Evolutionary conservation across 2,329 filamentous ascomycete species (phyloP), one percentile per base, ranked within the genome.

Genomic region (Dactylonectria macrodidyma): DNA sequence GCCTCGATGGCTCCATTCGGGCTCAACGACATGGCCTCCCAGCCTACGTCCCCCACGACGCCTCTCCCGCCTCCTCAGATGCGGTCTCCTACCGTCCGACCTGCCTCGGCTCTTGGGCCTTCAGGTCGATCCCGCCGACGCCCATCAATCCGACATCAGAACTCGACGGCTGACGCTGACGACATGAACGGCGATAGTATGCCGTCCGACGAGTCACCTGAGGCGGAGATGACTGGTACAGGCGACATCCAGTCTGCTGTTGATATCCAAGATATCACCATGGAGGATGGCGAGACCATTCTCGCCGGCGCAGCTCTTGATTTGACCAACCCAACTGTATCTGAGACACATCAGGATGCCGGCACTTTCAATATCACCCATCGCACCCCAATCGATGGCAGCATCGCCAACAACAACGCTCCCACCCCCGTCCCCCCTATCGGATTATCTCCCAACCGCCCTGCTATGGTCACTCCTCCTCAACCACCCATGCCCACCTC

Each of bases 311-410:
- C 92, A 2, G 88, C 91, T 3, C 89, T 97, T 38, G 91, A 93
- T 34, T 82, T 97, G 68, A 90, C 91, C 3, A 92, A 94, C 8
- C 92, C 92, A 2, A 92, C 92, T 38, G 92, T 93, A 3, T 95
- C 95, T 0, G 94, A 96, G 75, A 89, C 91, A n/a, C 81, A 82
- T 54, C 93, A 95, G 74, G 94, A 97, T 74, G 89, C 93, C 12
- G 95, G 95, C 64, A 94, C 95, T 0, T 98, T 98, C 82, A 97
- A 97, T 82, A 97, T 98, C 75, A 95, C 93, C 7, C 95, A 98
- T 80, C 91, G 93, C 60, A 92, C 91, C 55, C 90, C 92, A 1
- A 90, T 96, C 41, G 95, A 97, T 77, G 94, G 94, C 57, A 97
- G 94, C 80, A 91, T 95, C 65, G 90, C 92, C 73, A 95, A 93